Evolutionary conservation across 2,329 filamentous ascomycete genomes (phyloP), one percentile per base, ranked within the genome.

Genomic region (Alternaria postmessia): DNA sequence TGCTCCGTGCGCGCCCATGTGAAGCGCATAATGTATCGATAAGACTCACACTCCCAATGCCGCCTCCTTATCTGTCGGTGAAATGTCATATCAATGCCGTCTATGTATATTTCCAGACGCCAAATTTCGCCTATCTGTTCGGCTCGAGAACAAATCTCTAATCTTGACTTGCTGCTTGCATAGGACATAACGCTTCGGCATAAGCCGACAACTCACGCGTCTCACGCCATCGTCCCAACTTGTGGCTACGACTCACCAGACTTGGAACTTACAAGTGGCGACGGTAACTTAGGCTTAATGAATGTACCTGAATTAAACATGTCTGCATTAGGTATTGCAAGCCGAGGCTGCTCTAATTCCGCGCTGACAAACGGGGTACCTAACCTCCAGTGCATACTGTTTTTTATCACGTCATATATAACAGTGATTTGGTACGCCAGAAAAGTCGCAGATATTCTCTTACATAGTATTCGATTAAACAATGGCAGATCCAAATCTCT

Each of bases 401-500:
- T 34, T n/a, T 32, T n/a, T 18, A 5, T 42, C 14, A 16, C 7
- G 18, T 42, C 7, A 18, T 28, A n/a, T 28, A 9, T 34, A 47
- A 7, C 9, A 22, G 41, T 7, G 36, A 30, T 5, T 9, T n/a
- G 14, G 34, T 28, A 30, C n/a, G 30, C 32, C 20, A 26, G 44
- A 28, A 44, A 18, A 26, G 14, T 9, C 18, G 9, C 6, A 7
- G 3, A 11, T 12, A 7, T 11, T 28, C 16, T 26, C 8, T 44
- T 32, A 9, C 18, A n/a, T 22, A 20, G 7, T 28, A 6, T 11
- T 49, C 28, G 42, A 18, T 9, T n/a, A 5, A 54, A 64, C 5
- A 7, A 82, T 82, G 80, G 66, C 80, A 5, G 80, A 80, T 51
- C 78, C 79, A 12, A 78, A 76, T 57, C 71, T 77, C 3, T 83